These are phyloP conservation scores for Paracorniculantispora psalliotae DNA, from an alignment of 2,329 filamentous ascomycete genomes.

Conservation along the genomic window DNA sequence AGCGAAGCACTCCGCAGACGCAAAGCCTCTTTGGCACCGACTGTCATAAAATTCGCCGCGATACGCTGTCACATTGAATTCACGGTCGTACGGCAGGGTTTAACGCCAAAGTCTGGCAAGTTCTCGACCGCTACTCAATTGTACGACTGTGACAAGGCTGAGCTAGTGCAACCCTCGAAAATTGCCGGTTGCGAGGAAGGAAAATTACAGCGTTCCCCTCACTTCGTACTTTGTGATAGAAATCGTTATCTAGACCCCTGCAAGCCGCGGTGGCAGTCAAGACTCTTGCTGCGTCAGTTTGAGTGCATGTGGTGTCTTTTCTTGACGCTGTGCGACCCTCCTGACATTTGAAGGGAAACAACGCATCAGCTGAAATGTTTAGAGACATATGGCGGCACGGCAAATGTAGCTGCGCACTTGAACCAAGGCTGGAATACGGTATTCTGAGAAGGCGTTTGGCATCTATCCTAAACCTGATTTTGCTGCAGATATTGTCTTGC, in stretches of 20 bases:
- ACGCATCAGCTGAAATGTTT: constrained; percentile 1
- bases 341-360: too few species aligned
- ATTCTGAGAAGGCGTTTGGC: neutral
- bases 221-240: neutral
- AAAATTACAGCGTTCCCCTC: neutral
- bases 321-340: neutral
- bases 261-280: neutral
- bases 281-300: neutral
- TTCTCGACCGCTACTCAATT: too few species aligned
- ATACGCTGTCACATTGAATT: too few species aligned
- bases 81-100: too few species aligned
- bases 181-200: too few species aligned
- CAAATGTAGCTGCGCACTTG: too few species aligned
- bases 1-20: too few species aligned
- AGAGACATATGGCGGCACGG: neutral
- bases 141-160: too few species aligned
- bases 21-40: too few species aligned
- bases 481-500: neutral
- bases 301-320: neutral
- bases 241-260: neutral
- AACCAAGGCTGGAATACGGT: neutral
- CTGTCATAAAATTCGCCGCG: too few species aligned
- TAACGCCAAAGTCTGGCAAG: too few species aligned
- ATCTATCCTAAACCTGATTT: neutral
- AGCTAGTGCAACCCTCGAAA: too few species aligned